These are phyloP conservation scores for Phytopythium aichiense DNA, from an alignment of 352 stramenopile species.

Conservation along the genomic window DNA sequence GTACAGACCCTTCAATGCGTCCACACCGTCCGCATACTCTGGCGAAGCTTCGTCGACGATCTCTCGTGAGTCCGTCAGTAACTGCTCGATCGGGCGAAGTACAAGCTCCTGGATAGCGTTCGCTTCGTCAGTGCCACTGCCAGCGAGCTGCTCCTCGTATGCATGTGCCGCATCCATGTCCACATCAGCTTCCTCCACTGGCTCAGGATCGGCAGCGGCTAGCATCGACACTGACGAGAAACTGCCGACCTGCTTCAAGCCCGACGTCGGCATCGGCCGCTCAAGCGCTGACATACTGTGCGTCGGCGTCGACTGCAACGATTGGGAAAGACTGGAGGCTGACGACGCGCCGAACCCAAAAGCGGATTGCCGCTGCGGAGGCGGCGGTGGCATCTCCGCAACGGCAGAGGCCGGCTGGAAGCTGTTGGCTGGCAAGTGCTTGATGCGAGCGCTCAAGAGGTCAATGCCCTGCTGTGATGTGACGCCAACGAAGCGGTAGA, in stretches of 20 bases:
- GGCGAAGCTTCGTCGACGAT: constrained; percentile 53
- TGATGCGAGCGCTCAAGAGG: constrained; percentile 66
- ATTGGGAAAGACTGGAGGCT: constrained; percentile 2
- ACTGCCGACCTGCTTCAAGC: constrained; percentile 27
- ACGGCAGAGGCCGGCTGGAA: constrained; percentile 10
- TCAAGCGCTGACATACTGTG: constrained; percentile 8
- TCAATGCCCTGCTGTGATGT: constrained; percentile 81
- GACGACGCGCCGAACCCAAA: constrained; percentile 22
- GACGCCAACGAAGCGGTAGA: constrained; percentile 70
- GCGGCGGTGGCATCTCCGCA: constrained; percentile 5
- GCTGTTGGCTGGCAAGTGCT: constrained; percentile 55
- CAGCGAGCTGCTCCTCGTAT: neutral
- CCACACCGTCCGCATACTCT: constrained; percentile 56
- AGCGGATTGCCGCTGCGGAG: constrained; percentile 8
- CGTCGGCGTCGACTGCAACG: constrained; percentile 8
- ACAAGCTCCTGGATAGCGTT: constrained; percentile 49
- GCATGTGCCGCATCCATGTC: constrained; percentile 36
- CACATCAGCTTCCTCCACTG: constrained; percentile 39
- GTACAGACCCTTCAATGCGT: constrained; percentile 79
- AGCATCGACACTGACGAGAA: neutral
- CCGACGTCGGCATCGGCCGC: constrained; percentile 22
- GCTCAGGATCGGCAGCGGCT: constrained; percentile 1
- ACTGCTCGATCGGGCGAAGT: constrained; percentile 53
- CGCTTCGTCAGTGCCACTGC: neutral
- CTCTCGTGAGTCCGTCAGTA: constrained; percentile 61